Base-by-base conservation (phyloP, 352 stramenopile species). In the Pythium plurisporium region DNA sequence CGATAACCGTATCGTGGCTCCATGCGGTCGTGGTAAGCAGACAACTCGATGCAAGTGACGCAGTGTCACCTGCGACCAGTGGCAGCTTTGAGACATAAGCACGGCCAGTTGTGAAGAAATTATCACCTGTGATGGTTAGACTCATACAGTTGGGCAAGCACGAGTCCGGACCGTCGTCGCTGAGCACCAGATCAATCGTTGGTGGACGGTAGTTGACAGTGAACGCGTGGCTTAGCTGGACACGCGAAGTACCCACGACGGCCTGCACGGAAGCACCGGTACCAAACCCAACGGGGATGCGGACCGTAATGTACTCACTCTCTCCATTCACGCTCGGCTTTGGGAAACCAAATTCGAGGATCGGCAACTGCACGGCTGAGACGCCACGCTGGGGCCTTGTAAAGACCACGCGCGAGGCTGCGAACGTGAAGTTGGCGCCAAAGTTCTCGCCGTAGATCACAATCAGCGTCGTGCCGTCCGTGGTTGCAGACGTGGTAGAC, bases 381-480 rank as follows among this genome's bases (percentile, higher is more conserved):
- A 68, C 34, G 25, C 62, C 68, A 12, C 42, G 52, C 55, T 79
- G 70, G 6, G 72, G 74, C 20, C 64, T 64, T 7, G 73, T 75
- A 26, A 84, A 83, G 5, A 82, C 38, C 12, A 88, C 62, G 19
- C 74, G 63, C 22, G 69, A 62, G 4, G 67, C 71, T 5, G 72
- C 67, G 27, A 79, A 74, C 12, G 65, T 64, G 15, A 72, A 56
- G 48, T 69, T 71, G 0, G 67, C 51, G 3, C 67, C 77, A 47
- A 90, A 72, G 34, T 88, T 88, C 19, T 66, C 52, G 3, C 80
- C 80, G 27, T 72, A 67, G 42, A 90, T 60, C n/a, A 55, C 72
- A 20, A 87, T 43, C 25, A 64, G 62, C 3, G 69, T 85, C 11
- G 67, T 65, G 20, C 80, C 77, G 36, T 86, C 69, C 1, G 77